Conservation (phyloP, 2,329 filamentous ascomycete genomes). For the Harringtonia aguacate region DNA sequence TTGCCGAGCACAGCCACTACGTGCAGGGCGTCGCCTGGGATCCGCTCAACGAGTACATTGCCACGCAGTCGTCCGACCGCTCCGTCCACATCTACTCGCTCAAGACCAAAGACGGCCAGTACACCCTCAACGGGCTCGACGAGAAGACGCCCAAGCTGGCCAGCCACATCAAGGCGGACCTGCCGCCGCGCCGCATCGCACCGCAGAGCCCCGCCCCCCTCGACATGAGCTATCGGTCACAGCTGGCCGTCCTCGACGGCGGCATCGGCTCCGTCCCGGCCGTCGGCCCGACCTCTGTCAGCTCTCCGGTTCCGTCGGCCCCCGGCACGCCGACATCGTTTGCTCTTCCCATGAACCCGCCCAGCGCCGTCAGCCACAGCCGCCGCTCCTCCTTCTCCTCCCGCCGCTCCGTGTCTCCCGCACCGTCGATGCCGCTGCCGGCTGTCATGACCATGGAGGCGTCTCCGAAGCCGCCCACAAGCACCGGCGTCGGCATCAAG, state of each 20-base stretch:
- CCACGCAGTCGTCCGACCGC: conserved; percentile 94
- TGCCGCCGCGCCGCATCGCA: conserved; percentile 83
- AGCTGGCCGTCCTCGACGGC: conserved; percentile 45
- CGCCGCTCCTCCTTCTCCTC: conserved; percentile 88
- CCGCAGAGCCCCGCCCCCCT: conserved; percentile 87
- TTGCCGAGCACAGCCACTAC: conserved; percentile 95
- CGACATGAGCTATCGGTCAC: conserved; percentile 59
- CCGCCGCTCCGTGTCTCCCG: conserved; percentile 81
- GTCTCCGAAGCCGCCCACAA: conserved; percentile 62
- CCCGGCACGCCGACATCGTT: conserved; percentile 88
- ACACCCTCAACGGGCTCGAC: conserved; percentile 56
- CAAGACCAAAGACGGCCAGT: conserved; percentile 93
- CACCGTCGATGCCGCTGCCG: conserved; percentile 84
- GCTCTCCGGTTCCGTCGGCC: conserved; percentile 80
- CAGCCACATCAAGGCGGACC: conserved; percentile 69
- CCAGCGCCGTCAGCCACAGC: conserved; percentile 78
- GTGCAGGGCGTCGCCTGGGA: conserved; percentile 99
- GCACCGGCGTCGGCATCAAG: conserved; percentile 53
- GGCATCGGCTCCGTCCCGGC: conserved; percentile 33
- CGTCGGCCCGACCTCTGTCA: conserved; percentile 34
- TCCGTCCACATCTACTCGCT: conserved; percentile 96
- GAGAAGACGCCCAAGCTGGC: conserved; percentile 69
- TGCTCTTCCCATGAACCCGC: conserved; percentile 91
- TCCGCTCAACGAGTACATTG: conserved; percentile 93
- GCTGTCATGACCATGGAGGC: conserved; percentile 91